Evolutionary conservation across 257 asterid genomes (phyloP).

Genomic region (Linderniella brevidens): DNA sequence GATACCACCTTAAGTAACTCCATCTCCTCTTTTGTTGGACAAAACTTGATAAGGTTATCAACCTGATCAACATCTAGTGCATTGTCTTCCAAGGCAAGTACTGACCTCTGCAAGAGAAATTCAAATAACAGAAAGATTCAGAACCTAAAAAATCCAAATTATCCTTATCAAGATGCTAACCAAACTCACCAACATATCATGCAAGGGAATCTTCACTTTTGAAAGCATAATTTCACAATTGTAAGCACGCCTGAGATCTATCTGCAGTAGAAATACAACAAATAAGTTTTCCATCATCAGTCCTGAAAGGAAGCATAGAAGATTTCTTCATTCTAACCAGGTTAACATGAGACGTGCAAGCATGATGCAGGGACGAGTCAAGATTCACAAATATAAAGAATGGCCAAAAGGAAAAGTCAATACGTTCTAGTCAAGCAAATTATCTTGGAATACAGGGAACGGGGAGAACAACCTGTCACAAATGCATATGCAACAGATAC

Average conservation of each 20-base stretch:
- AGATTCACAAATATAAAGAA: too few species aligned
- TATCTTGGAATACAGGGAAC: too few species aligned
- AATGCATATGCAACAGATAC: too few species aligned
- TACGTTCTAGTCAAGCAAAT: too few species aligned
- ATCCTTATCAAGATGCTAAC: neutral
- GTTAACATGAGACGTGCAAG: too few species aligned
- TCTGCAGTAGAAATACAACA: slow-evolving; percentile 20
- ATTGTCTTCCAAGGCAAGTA: slow-evolving; percentile 90
- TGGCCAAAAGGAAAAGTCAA: too few species aligned
- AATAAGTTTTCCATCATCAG: too few species aligned
- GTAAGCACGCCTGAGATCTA: slow-evolving; percentile 95
- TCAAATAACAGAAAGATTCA: neutral
- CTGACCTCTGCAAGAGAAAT: slow-evolving; percentile 65
- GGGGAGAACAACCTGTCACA: too few species aligned
- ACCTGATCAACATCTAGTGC: slow-evolving; percentile 97
- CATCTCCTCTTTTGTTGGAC: slow-evolving; percentile 99
- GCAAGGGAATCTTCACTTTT: slow-evolving; percentile 98
- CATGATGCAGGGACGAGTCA: too few species aligned
- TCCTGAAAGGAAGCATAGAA: too few species aligned
- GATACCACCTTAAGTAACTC: slow-evolving; percentile 81
- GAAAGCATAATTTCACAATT: slow-evolving; percentile 99
- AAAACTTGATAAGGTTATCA: slow-evolving; percentile 85
- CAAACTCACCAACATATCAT: slow-evolving; percentile 88
- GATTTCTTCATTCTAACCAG: too few species aligned
- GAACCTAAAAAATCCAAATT: neutral